These are phyloP conservation scores for Allium fistulosum DNA, from an alignment of 106 monocot species.

Conservation along the genomic window DNA sequence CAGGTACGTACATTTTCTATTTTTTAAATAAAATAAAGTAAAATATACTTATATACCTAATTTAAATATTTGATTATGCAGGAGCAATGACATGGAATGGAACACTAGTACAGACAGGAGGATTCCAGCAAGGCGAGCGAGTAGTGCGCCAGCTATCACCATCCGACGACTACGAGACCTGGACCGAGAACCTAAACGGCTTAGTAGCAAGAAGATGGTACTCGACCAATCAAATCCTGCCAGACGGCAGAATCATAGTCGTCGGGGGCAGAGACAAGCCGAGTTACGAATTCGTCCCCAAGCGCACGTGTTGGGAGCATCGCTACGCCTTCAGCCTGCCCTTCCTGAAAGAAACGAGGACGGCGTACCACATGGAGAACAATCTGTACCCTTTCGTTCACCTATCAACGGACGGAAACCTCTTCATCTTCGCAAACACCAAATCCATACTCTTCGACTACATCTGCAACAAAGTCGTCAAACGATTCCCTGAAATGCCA, in stretches of 20 bases:
- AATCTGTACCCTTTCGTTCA: slow-evolving; percentile 20
- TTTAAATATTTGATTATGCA: no score
- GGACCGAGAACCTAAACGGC: slow-evolving; percentile 20
- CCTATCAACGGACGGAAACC: slow-evolving; percentile 60
- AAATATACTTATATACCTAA: no score
- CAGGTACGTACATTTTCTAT: slow-evolving; percentile 7
- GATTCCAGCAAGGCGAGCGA: slow-evolving; percentile 22
- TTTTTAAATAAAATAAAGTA: no score
- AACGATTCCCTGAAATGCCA: slow-evolving; percentile 26
- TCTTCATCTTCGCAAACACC: slow-evolving; percentile 78
- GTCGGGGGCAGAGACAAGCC: slow-evolving; percentile 50
- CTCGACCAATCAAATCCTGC: slow-evolving; percentile 50
- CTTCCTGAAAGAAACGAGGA: slow-evolving; percentile 19
- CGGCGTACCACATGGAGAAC: slow-evolving; percentile 50
- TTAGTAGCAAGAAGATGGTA: slow-evolving; percentile 30
- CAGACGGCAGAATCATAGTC: slow-evolving; percentile 51
- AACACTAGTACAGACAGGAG: slow-evolving; percentile 43
- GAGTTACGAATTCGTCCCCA: slow-evolving; percentile 55
- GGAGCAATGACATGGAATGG: slow-evolving; percentile 24
- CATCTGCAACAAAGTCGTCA: slow-evolving; percentile 27
- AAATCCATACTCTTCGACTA: slow-evolving; percentile 48
- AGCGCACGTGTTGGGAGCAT: slow-evolving; percentile 15
- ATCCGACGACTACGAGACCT: slow-evolving; percentile 33
- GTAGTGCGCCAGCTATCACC: slow-evolving; percentile 20
- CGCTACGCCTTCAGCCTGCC: slow-evolving; percentile 8